Evolutionary conservation across 768 basidiomycete genomes (phyloP), one percentile per base, ranked within the genome.

Genomic region (Pisolithus albus): DNA sequence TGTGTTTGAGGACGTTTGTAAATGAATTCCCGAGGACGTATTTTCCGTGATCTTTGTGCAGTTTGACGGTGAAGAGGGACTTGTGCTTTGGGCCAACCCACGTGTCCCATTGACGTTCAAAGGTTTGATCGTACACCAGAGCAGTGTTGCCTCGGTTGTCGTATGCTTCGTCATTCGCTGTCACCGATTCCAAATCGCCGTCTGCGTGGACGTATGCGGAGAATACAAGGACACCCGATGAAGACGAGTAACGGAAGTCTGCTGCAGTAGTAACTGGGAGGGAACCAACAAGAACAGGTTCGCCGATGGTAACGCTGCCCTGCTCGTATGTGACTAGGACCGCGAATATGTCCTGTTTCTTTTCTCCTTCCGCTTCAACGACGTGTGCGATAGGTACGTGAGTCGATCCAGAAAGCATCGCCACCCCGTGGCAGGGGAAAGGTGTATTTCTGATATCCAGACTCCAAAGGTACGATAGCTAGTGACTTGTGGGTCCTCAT

Each of bases 181-280:
- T 78, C 23, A 86, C 84, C 9, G 81, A 75, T 37, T 76, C 80
- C 44, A 96, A 70, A 54, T 85, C 77, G 1, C 84, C 85, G 53
- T 94, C 88, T 2, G 79, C 68, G 62, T 88, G 86, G 5, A 95
- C 91, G 49, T 81, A 75, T 32, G 88, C 90, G 0, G 91, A 88
- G 72, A 99, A 97, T 6, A 91, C 82, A 36, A 99, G 78, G 43
- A 76, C 59, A 15, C 80, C 80, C 4, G 78, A 71, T n/a, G 69
- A 61, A 24, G 71, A 56, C 26, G 77, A 77, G 63, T 80, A 87
- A 48, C 78, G 80, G 72, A 91, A 92, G 70, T 89, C 88, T 42
- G 78, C 68, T 1, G 80, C 80, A 28, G 79, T 77, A 50, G 79
- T 78, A 41, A 83, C 81, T 8, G 88, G 88, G 63, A 90, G 78